Base-by-base conservation (phyloP, 768 basidiomycete genomes). In the Lepiota brunneoincarnata region DNA sequence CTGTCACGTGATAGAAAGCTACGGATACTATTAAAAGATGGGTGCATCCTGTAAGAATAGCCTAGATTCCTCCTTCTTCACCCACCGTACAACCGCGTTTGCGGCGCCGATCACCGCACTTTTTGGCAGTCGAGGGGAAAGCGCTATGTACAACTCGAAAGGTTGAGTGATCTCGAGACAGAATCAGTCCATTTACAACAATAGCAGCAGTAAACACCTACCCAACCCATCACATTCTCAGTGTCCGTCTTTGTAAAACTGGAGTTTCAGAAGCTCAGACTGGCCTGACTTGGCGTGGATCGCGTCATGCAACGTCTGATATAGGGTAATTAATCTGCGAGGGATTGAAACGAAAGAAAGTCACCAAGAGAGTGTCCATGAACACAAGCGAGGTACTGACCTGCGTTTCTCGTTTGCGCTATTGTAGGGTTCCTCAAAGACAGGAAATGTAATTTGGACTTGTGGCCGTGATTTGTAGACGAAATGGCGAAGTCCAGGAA, bases 221-320 rank as follows among this genome's bases (percentile, higher is more conserved):
- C 95, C 96, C 97, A 98, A 41, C 93, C 96, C 76, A 98, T 82
- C 23, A 96, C 84, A 51, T 86, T 86, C 72, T 98, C 97, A 41
- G 84, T 82, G 51, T 89, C 85, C 0, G 93, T 93, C 6, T 84
- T 82, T 11, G 96, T 75, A 64, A 91, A n/a, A 97, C 58, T 96
- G 89, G 56, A 98, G 70, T 69, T 94, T 95, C 58, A 96, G 74
- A 0, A 88, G 79, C 2, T 81, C 80, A 49, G 83, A 83, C 62
- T 93, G 91, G 1, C 90, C 87, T 0, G 93, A 93, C 61, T 89
- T 89, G 6, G 89, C 90, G 63, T 98, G 96, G 15, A 99, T 86
- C 0, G 86, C 82, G 61, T 98, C 94, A 62, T 95, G 88, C 3
- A 97, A 67, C 5, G 73, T 80, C 69, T 98, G 93, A 67, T 99